A percentile compares a stretch with the other conserved stretches of the same genome.
Evolutionary conservation across 768 basidiomycete genomes (phyloP).

Genomic region (Inosperma sp.): DNA sequence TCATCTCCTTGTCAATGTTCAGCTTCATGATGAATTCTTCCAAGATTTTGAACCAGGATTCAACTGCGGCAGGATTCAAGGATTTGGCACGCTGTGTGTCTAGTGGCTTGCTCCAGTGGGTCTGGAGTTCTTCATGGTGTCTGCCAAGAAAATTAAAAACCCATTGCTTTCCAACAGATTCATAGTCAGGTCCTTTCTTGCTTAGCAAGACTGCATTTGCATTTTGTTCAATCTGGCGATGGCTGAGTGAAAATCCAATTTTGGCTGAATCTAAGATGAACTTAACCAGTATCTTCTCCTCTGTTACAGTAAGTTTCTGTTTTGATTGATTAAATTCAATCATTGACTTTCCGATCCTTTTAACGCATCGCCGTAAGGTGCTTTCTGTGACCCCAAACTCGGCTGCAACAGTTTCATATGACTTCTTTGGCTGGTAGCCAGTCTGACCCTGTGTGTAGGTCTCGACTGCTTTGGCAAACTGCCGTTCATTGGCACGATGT

Average conservation of each 20-base stretch:
- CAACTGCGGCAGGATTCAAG: conserved; percentile 18
- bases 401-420: too few relatives aligned
- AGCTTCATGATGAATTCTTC: conserved; percentile 24
- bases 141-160: conserved; percentile 21
- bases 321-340: background rate
- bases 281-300: background rate
- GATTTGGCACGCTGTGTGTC: conserved; percentile 5
- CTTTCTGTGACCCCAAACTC: too few relatives aligned
- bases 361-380: too few relatives aligned
- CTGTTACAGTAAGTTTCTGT: background rate
- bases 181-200: background rate
- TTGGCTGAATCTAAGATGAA: conserved; percentile 1
- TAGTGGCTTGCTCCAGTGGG: conserved; percentile 31
- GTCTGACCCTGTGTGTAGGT: too few relatives aligned
- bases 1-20: conserved; percentile 20
- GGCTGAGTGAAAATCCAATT: background rate
- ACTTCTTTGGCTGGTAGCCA: too few relatives aligned
- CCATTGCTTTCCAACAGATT: conserved; percentile 8
- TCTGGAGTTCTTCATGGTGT: conserved; percentile 26
- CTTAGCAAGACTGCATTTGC: background rate
- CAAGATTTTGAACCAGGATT: conserved; percentile 30
- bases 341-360: background rate
- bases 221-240: background rate
- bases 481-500: too few relatives aligned
- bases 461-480: too few relatives aligned